Evolutionary conservation across 495 filamentous ascomycete genomes (phyloP).

Genomic region (Aspergillus bridgeri): DNA sequence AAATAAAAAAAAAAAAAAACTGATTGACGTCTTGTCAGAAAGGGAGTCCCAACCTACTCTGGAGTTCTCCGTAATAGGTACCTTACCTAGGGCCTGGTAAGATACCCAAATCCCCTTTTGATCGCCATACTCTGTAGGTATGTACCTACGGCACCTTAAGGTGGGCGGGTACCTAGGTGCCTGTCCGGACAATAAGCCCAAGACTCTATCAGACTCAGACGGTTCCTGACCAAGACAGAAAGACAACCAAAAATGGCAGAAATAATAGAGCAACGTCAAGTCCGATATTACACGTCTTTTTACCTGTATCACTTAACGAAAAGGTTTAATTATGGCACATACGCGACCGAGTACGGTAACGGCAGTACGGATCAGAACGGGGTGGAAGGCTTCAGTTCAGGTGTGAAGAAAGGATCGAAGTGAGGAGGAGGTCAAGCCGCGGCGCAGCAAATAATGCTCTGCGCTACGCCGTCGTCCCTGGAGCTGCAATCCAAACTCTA

Average conservation of each 20-base stretch:
- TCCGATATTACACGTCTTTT: no score
- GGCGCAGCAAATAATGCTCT: conserved; percentile 12
- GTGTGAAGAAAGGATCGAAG: conserved; percentile 4
- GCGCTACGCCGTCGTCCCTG: conserved; percentile 1
- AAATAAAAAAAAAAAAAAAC: no score
- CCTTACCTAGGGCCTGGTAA: no score
- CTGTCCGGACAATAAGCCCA: background rate
- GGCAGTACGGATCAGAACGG: no score
- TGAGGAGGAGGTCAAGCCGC: conserved; percentile 14
- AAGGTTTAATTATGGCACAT: no score
- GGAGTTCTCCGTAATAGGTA: no score
- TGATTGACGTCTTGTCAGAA: conserved; percentile 18
- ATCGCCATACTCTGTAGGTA: no score
- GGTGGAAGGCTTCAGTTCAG: background rate
- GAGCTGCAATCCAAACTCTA: conserved; percentile 12
- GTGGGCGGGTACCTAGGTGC: background rate
- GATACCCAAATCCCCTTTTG: background rate
- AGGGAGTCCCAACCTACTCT: conserved; percentile 11
- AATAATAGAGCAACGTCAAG: no score
- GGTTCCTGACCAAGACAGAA: background rate
- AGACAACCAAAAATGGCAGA: background rate
- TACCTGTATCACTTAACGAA: no score
- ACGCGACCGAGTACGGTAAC: no score
- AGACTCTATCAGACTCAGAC: background rate
- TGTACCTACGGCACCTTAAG: no score